These are phyloP conservation scores for Fusarium multiceps DNA, from an alignment of 2,329 filamentous ascomycete species.

Conservation along the genomic window DNA sequence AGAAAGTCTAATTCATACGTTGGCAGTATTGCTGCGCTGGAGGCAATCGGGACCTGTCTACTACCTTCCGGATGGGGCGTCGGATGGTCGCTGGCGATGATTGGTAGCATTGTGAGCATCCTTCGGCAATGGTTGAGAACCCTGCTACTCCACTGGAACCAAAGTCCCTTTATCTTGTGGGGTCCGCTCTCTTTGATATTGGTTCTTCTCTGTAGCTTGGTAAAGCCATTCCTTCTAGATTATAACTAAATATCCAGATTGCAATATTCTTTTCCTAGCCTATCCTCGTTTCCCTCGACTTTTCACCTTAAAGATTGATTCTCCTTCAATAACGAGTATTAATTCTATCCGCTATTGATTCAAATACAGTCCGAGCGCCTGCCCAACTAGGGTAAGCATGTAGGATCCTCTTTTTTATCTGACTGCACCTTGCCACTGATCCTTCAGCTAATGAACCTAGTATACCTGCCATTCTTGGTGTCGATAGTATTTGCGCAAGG, in stretches of 20 bases:
- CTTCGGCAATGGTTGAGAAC: background rate
- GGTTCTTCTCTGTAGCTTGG: background rate
- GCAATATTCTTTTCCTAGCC: rapidly evolving
- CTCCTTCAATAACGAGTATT: background rate
- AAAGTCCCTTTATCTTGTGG: background rate
- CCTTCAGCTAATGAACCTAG: background rate
- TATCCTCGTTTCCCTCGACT: rapidly evolving
- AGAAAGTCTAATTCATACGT: background rate
- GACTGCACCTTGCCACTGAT: background rate
- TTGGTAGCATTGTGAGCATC: background rate
- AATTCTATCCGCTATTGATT: too few relatives aligned
- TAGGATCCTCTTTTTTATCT: background rate
- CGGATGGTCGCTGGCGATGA: background rate
- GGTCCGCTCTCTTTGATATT: background rate
- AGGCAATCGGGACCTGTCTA: background rate
- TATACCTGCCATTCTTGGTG: background rate
- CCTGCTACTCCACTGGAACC: background rate
- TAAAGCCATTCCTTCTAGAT: rapidly evolving
- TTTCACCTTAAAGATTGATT: rapidly evolving
- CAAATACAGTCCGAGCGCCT: background rate
- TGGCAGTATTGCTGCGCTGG: background rate
- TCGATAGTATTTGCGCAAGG: background rate
- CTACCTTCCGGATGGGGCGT: background rate
- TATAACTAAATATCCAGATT: background rate
- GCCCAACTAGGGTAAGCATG: background rate